phyloP scores from a whole-genome alignment of 805 yeast genomes.

The Candida piceae region DNA sequence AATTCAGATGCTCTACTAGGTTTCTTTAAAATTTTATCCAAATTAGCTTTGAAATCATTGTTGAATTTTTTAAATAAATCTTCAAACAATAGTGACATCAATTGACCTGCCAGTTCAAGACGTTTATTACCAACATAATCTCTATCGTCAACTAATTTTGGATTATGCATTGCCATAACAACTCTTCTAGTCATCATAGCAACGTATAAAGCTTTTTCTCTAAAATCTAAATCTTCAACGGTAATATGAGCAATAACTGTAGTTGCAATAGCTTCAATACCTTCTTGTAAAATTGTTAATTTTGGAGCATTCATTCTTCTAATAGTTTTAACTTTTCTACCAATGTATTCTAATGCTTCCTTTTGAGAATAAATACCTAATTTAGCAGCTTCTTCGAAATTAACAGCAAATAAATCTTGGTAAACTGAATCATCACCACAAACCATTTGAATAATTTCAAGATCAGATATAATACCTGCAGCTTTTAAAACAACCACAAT shows the following conservation, averaged over 20 bases:
- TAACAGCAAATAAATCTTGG: constrained; percentile 89
- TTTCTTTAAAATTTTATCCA: constrained; percentile 88
- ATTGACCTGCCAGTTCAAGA: constrained; percentile 93
- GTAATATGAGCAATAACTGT: constrained; percentile 94
- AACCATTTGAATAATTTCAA: constrained; percentile 88
- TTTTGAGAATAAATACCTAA: constrained; percentile 84
- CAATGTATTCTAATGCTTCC: constrained; percentile 89
- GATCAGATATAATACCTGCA: constrained; percentile 87
- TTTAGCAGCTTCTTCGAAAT: constrained; percentile 89
- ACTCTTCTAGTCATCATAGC: constrained; percentile 97
- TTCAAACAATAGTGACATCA: constrained; percentile 91
- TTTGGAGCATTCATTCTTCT: constrained; percentile 83
- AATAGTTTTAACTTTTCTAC: constrained; percentile 85
- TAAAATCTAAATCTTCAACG: constrained; percentile 74
- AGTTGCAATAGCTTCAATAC: constrained; percentile 93
- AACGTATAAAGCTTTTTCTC: constrained; percentile 90
- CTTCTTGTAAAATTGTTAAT: constrained; percentile 80
- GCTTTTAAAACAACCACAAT: constrained; percentile 91
- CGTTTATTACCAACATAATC: constrained; percentile 98
- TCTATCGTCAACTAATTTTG: constrained; percentile 95
- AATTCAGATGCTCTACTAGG: constrained; percentile 94
- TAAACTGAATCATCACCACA: constrained; percentile 86
- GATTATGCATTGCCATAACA: constrained; percentile 90
- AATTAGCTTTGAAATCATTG: constrained; percentile 87
- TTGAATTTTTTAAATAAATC: constrained; percentile 96